These are phyloP conservation scores for Scolecobasidium constrictum DNA, from an alignment of 2,329 filamentous ascomycete genomes.

Conservation along the genomic window DNA sequence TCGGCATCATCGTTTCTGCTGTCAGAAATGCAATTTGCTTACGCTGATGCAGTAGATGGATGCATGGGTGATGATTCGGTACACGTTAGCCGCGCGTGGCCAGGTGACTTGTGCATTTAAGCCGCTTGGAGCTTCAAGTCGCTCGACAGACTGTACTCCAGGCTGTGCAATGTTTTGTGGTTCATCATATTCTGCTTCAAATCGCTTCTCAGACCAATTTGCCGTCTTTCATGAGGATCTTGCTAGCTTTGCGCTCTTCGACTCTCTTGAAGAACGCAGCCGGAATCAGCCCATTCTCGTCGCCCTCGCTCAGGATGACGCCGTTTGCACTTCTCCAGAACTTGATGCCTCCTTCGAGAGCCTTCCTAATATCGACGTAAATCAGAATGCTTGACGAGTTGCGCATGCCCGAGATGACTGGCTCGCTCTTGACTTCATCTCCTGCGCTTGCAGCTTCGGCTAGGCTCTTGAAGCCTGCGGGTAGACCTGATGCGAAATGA, in stretches of 20 bases:
- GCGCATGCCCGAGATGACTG: conserved; percentile 72
- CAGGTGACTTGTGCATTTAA: too few relatives aligned
- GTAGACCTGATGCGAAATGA: conserved; percentile 72
- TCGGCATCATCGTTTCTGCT: too few relatives aligned
- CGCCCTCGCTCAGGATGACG: conserved; percentile 34
- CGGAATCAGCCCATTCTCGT: conserved; percentile 51
- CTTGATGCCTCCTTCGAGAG: conserved; percentile 49
- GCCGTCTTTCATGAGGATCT: conserved; percentile 61
- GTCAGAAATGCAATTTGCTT: too few relatives aligned
- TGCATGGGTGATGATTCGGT: too few relatives aligned
- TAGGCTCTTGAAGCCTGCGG: conserved; percentile 31
- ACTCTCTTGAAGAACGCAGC: conserved; percentile 62
- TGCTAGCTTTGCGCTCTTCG: conserved; percentile 49
- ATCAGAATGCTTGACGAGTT: conserved; percentile 51
- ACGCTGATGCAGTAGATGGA: too few relatives aligned
- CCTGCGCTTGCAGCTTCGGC: conserved; percentile 10
- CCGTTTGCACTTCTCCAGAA: conserved; percentile 57
- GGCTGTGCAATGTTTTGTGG: too few relatives aligned
- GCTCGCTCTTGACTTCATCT: conserved; percentile 9
- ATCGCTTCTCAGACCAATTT: too few relatives aligned
- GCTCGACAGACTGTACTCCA: too few relatives aligned
- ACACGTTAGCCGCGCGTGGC: too few relatives aligned
- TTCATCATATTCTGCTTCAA: too few relatives aligned
- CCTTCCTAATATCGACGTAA: conserved; percentile 60
- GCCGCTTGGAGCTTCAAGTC: too few relatives aligned